Base-by-base conservation (phyloP, 2,329 filamentous ascomycete genomes). In the Aspergillus chevalieri region DNA sequence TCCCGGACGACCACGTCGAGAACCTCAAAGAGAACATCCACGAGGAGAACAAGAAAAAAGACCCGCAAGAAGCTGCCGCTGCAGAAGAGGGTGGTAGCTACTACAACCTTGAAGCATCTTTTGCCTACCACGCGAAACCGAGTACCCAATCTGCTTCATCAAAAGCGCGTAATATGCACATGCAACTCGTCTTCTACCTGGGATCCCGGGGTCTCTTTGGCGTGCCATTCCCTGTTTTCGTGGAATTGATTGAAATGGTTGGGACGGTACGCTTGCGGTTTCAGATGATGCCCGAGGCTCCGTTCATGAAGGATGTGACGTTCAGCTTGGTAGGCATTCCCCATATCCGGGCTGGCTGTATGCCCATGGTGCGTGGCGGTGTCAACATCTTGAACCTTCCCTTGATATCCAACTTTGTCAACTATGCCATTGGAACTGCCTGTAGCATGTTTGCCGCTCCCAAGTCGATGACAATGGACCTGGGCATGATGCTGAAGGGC, bases 271-370 rank as follows among this genome's bases (percentile, higher is more conserved):
- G 92, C 38, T 68, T 96, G 30, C 82, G 92, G 30, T 72, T 96
- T 14, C 86, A 92, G 57, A 83, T 97, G 74, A 87, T 89, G 0
- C 92, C 93, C 0, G 86, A 95, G 55, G 87, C 93, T 1, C 93
- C 93, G 0, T 97, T 95, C 68, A 75, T 95, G 52, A 96, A 95
- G 72, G 89, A 86, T 3, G 70, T 97, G 44, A 95, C 91, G 0
- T 90, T 96, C 62, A 97, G 91, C 0, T 77, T 98, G 3, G 96
- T 97, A 86, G 93, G 93, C 0, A 74, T 93, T 3, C 93, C 93
- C 10, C 90, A 95, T 62, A 86, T 97, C 3, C 81, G 86, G 61
- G 92, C 91, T 14, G 88, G 89, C 1, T 97, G 92, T 64, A 85
- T 90, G 12, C 93, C 93, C 0, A 93, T 97, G 85, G 70, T 96